phyloP scores from a whole-genome alignment of 371 early-diverging fungal genomes.

The Choanephora cucurbitarum region DNA sequence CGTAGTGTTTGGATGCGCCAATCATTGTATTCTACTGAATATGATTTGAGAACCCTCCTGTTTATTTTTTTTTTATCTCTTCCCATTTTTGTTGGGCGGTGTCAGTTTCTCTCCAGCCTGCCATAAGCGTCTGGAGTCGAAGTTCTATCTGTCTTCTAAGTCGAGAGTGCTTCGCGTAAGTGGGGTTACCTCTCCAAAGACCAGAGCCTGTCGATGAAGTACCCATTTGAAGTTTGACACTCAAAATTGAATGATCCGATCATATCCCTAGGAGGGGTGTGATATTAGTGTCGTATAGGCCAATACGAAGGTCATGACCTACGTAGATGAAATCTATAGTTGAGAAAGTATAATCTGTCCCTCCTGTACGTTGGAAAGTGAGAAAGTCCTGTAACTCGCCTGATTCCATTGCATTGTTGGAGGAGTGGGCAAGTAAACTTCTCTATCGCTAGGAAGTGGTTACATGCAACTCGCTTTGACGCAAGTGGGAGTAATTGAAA shows the following conservation, averaged over 20 bases:
- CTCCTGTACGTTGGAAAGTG: too few relatives aligned
- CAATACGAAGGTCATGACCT: not conserved
- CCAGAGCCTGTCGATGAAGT: not conserved
- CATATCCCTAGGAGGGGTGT: not conserved
- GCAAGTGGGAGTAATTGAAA: not conserved
- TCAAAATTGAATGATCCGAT: conserved; percentile 2
- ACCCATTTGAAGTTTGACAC: not conserved
- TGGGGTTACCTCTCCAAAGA: too few relatives aligned
- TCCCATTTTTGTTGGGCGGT: conserved; percentile 1
- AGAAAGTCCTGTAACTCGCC: too few relatives aligned
- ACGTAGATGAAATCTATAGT: conserved; percentile 5
- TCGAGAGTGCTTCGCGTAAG: not conserved
- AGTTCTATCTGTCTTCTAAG: not conserved
- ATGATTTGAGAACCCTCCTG: not conserved
- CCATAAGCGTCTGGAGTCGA: not conserved
- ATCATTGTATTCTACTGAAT: not conserved
- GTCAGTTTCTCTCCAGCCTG: too few relatives aligned
- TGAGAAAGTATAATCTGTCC: too few relatives aligned
- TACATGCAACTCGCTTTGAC: not conserved
- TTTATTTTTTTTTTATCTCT: conserved; percentile 5
- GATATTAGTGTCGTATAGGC: not conserved
- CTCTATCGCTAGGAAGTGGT: too few relatives aligned
- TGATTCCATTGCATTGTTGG: too few relatives aligned
- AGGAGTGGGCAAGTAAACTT: too few relatives aligned
- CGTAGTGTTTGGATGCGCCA: not conserved